These are phyloP conservation scores for Sesbania bispinosa DNA, from an alignment of 306 rosid genomes.

Conservation along the genomic window DNA sequence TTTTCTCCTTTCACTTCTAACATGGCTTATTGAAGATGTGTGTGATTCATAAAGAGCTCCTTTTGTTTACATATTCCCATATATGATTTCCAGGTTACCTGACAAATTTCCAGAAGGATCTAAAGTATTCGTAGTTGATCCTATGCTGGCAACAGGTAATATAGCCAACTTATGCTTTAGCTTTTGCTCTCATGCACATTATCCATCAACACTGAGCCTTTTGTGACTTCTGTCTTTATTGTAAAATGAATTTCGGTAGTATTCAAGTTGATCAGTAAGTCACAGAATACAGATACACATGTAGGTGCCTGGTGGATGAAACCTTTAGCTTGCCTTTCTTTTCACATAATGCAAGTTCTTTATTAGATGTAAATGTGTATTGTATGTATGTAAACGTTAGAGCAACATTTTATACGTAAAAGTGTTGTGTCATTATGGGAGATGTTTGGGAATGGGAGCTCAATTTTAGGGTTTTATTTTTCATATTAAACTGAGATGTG, in stretches of 20 bases:
- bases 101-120: slow-evolving; percentile 71
- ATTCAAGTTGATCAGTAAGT: background rate
- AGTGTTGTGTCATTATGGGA: too few species aligned
- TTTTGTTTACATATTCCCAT: background rate
- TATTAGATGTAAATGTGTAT: too few species aligned
- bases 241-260: background rate
- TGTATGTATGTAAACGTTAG: too few species aligned
- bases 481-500: background rate
- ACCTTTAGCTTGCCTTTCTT: background rate
- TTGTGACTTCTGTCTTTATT: background rate
- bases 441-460: background rate
- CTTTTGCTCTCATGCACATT: background rate
- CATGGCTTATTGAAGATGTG: background rate
- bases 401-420: too few species aligned
- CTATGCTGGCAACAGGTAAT: slow-evolving; percentile 92
- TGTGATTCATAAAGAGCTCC: background rate
- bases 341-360: too few species aligned
- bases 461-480: background rate
- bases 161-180: slow-evolving; percentile 14
- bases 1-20: background rate
- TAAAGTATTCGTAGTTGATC: slow-evolving; percentile 80
- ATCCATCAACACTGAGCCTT: background rate
- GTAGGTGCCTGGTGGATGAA: background rate
- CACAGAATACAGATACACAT: background rate
- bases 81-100: slow-evolving; percentile 58